Base-by-base conservation (phyloP, 768 basidiomycete species). In the Chiua virens region DNA sequence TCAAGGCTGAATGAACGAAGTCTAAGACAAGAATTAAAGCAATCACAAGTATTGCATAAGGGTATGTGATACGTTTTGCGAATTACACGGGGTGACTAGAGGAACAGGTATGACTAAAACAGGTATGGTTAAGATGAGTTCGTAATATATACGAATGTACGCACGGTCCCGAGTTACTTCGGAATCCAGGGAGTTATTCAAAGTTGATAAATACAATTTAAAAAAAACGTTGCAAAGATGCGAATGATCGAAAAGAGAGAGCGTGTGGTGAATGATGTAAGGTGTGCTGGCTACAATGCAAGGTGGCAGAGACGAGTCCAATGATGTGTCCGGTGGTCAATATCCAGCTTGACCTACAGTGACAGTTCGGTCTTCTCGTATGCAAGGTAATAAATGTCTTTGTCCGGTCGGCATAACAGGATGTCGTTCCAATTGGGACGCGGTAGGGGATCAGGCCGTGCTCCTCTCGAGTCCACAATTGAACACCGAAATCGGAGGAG, bases 361-460 rank as follows among this genome's bases (percentile, higher is more conserved):
- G 50, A 55, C 42, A 56, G 37, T 27, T 53, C 51, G 18, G 22
- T 34, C 50, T 49, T 59, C 47, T 62, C 57, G 56, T 82, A 85
- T 41, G 74, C 73, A 50, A 88, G 61, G 58, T 73, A 79, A 63
- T 81, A 85, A 25, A 77, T 71, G 35, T 77, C 79, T 46, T 73
- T 65, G 46, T 77, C 73, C 6, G 87, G 87, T 39, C 82, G 79
- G 66, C 87, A 87, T 50, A 82, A 71, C 38, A 87, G 74, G 52
- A 79, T 79, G 63, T 89, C 87, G 67, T 90, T 89, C 88, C 88
- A 89, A 61, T 90, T 85, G 10, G 88, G 88, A 34, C 66, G 74
- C 30, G 86, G 86, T 10, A 75, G 69, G 21, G 71, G 66, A 47
- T 67, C 64, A 7, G 73, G 71, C 8, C 68, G 68, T 56, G 72